Conservation (phyloP, 768 basidiomycete species). For the Terana coerulea region DNA sequence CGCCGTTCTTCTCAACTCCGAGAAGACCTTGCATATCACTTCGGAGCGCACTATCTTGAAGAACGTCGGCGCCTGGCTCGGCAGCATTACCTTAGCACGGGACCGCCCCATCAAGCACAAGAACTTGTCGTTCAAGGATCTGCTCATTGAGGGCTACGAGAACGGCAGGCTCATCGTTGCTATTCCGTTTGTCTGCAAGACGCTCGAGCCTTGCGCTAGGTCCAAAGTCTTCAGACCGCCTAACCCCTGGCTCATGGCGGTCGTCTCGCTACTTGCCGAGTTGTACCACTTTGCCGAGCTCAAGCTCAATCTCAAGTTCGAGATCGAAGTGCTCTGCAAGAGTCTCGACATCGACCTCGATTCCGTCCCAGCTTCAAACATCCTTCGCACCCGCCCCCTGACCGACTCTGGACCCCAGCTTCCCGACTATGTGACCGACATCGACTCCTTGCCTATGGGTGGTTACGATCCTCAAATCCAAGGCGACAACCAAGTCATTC, state of each 20-base stretch:
- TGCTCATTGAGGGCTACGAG: conserved; percentile 95
- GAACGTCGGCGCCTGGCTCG: conserved; percentile 95
- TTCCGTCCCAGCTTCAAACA: conserved; percentile 75
- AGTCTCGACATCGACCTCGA: conserved; percentile 85
- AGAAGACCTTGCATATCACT: conserved; percentile 80
- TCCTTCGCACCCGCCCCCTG: conserved; percentile 75
- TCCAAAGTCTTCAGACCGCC: conserved; percentile 94
- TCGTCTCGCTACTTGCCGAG: conserved; percentile 86
- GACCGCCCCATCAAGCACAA: conserved; percentile 91
- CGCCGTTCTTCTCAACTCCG: conserved; percentile 81
- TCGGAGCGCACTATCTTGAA: conserved; percentile 86
- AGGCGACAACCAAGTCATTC: conserved; percentile 57
- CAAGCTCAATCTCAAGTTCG: conserved; percentile 96
- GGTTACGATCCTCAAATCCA: conserved; percentile 56
- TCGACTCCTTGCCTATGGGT: conserved; percentile 75
- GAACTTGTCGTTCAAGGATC: conserved; percentile 94
- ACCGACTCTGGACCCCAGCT: conserved; percentile 60
- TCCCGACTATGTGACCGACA: conserved; percentile 77
- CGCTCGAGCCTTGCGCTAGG: conserved; percentile 83
- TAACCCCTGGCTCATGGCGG: conserved; percentile 98
- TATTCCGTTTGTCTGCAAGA: conserved; percentile 98
- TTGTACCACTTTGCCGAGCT: conserved; percentile 97
- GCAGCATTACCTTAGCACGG: conserved; percentile 87
- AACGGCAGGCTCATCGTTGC: conserved; percentile 87
- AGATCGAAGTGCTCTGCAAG: conserved; percentile 96